Conservation (phyloP, 2,329 filamentous ascomycete species). For the Fonsecaea pedrosoi region DNA sequence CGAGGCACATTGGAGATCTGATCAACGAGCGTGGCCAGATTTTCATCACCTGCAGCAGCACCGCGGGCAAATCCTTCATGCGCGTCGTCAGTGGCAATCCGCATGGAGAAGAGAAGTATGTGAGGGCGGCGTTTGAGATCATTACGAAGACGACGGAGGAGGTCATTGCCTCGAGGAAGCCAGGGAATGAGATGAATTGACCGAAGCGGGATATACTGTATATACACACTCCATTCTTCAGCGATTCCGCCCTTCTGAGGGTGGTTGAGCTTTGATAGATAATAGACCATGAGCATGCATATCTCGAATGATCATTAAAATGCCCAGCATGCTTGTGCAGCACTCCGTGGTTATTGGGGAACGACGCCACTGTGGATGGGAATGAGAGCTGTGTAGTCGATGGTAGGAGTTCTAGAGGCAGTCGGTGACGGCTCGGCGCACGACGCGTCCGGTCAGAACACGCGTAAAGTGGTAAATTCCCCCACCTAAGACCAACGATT, state of each 20-base stretch:
- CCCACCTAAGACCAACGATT: not conserved
- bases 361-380: not conserved
- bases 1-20: constrained; percentile 75
- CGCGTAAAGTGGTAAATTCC: not conserved
- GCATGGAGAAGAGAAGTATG: constrained; percentile 72
- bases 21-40: constrained; percentile 78
- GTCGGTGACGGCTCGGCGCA: not conserved
- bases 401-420: not conserved
- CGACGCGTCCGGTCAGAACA: constrained; percentile 10
- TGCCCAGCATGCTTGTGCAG: not conserved
- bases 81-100: constrained; percentile 77
- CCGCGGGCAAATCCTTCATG: constrained; percentile 78
- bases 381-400: not conserved
- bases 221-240: not conserved
- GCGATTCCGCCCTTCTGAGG: not conserved
- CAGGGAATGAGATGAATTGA: constrained; percentile 6
- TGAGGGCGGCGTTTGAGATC: constrained; percentile 75
- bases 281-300: not conserved
- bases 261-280: not conserved
- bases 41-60: constrained; percentile 78
- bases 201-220: not conserved
- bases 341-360: not conserved
- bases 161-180: constrained; percentile 45
- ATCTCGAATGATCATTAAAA: not conserved
- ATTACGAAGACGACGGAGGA: constrained; percentile 70